phyloP scores from a whole-genome alignment of 345 rosid species.

The Limnanthes douglasii region DNA sequence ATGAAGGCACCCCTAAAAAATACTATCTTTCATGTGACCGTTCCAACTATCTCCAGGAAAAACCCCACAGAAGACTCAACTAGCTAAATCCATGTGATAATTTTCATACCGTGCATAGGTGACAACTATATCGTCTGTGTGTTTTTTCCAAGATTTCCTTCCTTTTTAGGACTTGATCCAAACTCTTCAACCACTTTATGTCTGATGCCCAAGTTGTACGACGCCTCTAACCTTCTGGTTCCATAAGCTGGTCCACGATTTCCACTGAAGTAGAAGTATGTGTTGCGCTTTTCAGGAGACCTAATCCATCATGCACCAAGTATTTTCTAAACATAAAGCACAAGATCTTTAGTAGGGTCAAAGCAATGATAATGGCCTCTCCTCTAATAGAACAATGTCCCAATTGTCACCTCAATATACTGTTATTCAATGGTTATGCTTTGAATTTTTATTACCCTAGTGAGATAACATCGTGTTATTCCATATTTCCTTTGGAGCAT shows the following conservation, averaged over 20 bases:
- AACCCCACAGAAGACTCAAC: constrained; percentile 81
- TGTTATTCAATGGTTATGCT: constrained; percentile 86
- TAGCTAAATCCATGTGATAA: constrained; percentile 61
- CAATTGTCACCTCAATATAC: constrained; percentile 89
- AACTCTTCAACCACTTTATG: constrained; percentile 84
- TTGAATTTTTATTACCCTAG: constrained; percentile 95
- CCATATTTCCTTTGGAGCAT: constrained; percentile 99
- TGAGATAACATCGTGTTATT: constrained; percentile 94
- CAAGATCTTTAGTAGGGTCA: constrained; percentile 89
- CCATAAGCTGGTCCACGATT: constrained; percentile 86
- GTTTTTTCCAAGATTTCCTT: constrained; percentile 81
- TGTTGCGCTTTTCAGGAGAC: constrained; percentile 71
- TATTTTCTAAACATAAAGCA: constrained; percentile 90
- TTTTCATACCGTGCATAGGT: constrained; percentile 44
- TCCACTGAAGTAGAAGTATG: constrained; percentile 83
- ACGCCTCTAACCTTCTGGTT: constrained; percentile 72
- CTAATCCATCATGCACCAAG: constrained; percentile 76
- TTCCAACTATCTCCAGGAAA: constrained; percentile 99
- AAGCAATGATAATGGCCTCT: constrained; percentile 90
- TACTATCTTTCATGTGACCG: constrained; percentile 97
- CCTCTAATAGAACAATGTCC: constrained; percentile 51
- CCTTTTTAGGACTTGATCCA: constrained; percentile 87
- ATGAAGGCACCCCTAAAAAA: constrained; percentile 93
- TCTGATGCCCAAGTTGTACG: constrained; percentile 97
- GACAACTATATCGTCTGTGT: constrained; percentile 61